Percentiles rank a stretch among this genome's conserved stretches.
Conservation (phyloP, 352 stramenopile species). For the Phytophthora aleatoria region DNA sequence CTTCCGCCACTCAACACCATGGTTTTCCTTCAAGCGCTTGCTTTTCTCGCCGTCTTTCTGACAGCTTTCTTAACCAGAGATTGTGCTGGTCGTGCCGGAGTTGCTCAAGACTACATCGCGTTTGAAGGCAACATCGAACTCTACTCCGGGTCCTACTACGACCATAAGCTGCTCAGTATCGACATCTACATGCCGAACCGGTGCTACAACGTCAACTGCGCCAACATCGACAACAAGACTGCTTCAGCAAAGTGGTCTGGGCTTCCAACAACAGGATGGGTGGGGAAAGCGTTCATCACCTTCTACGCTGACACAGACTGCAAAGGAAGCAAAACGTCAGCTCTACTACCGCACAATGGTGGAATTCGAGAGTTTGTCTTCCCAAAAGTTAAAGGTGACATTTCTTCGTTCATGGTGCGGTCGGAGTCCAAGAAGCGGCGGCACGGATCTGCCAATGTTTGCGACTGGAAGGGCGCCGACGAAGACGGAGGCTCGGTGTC, state of each 20-base stretch:
- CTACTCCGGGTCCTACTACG: slow-evolving; percentile 13
- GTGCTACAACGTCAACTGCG: slow-evolving; percentile 36
- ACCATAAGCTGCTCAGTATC: not conserved
- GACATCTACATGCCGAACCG: slow-evolving; percentile 9
- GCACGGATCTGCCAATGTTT: slow-evolving; percentile 15
- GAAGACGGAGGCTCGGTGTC: slow-evolving; percentile 2
- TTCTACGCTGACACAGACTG: slow-evolving; percentile 30
- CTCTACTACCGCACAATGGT: slow-evolving; percentile 10
- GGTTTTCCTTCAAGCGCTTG: not conserved
- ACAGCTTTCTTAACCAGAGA: not conserved
- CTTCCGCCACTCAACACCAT: not conserved
- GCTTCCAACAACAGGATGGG: slow-evolving; percentile 13
- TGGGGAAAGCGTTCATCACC: slow-evolving; percentile 24
- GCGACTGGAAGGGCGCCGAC: slow-evolving; percentile 14
- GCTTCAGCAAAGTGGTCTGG: slow-evolving; percentile 23
- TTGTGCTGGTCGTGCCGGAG: not conserved
- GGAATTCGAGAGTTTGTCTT: slow-evolving; percentile 16
- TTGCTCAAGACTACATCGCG: slow-evolving; percentile 7
- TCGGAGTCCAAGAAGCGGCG: slow-evolving; percentile 2
- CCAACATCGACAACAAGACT: slow-evolving; percentile 21
- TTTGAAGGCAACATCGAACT: slow-evolving; percentile 14
- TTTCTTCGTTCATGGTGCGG: slow-evolving; percentile 21
- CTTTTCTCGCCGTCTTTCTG: not conserved
- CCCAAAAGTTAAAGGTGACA: slow-evolving; percentile 8
- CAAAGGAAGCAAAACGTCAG: not conserved